Evolutionary conservation across 2,329 filamentous ascomycete genomes (phyloP).

Genomic region (Colletotrichum filicis): DNA sequence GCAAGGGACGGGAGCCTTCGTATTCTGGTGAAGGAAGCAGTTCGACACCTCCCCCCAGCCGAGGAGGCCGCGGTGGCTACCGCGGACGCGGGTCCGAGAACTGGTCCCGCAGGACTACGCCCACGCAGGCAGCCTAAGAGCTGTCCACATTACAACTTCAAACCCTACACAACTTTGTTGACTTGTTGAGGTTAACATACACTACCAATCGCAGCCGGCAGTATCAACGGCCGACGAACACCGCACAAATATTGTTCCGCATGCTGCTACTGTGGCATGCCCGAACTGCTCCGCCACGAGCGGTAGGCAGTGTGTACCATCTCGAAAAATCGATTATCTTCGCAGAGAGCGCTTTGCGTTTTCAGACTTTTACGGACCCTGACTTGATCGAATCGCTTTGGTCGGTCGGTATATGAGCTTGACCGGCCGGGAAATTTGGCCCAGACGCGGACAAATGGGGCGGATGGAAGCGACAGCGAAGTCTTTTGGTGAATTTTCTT

Average conservation of each 20-base stretch:
- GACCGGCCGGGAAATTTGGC: not conserved
- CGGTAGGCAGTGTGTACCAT: conserved; percentile 22
- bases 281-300: conserved; percentile 11
- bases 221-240: conserved; percentile 12
- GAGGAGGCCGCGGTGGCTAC: conserved; percentile 52
- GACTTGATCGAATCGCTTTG: conserved; percentile 6
- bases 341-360: conserved; percentile 15
- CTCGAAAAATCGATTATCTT: conserved; percentile 19
- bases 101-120: conserved; percentile 48
- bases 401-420: conserved; percentile 21
- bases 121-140: conserved; percentile 31
- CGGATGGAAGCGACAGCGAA: conserved; percentile 21
- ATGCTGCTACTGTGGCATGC: conserved; percentile 3
- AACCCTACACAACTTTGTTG: not conserved
- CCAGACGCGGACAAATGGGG: not conserved
- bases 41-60: conserved; percentile 40
- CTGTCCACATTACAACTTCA: not conserved
- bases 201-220: conserved; percentile 17
- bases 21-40: conserved; percentile 29
- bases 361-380: conserved; percentile 5
- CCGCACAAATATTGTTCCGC: conserved; percentile 1
- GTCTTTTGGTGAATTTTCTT: conserved; percentile 24
- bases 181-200: not conserved
- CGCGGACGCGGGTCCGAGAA: conserved; percentile 52
- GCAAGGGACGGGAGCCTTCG: conserved; percentile 33